Evolutionary conservation across 345 rosid genomes (phyloP), one percentile per base, ranked within the genome.

Genomic region (Gossypium raimondii): DNA sequence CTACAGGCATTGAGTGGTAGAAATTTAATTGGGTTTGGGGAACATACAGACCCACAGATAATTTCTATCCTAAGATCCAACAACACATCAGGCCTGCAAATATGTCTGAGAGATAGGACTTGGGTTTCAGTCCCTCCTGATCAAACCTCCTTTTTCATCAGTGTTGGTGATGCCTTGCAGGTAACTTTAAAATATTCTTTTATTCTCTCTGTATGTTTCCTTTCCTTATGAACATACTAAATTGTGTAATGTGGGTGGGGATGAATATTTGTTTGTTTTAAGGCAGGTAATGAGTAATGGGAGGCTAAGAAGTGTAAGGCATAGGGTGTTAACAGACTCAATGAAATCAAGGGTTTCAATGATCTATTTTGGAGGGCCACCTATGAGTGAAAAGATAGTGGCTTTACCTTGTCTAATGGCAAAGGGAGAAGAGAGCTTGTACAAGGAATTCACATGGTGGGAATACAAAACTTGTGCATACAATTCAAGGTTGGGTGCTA

Each of bases 21-120:
- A 55, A 76, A 76, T 77, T 70, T 77, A 78, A 81, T 90, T 41
- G 97, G 97, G 56, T 87, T 94, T 59, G 98, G 98, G 20, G 98
- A 90, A 72, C 97, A 94, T 75, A 89, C 97, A 59, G 98, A 94
- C 85, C 98, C 97, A 58, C 98, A 94, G 70, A 92, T 94, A 83
- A 83, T 94, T 43, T 92, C 98, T 11, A 22, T 58, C 38, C 16
- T 58, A 58, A 58, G 63, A 58, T 58, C 63, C 16, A 58, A 58
- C 63, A 58, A 58, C 63, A 58, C 63, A 24, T 58, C 63, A 22
- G 63, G 63, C 63, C 34, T 58, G 34, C 63, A 58, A 24, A 58
- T 58, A 24, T 58, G 63, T 24, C 63, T 58, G 34, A 22, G 34
- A 58, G 63, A 58, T 44, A 94, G 90, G 65, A 83, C 57, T 45